phyloP scores from a whole-genome alignment of 2,329 filamentous ascomycete species.

The Pseudocercospora macadamiae region DNA sequence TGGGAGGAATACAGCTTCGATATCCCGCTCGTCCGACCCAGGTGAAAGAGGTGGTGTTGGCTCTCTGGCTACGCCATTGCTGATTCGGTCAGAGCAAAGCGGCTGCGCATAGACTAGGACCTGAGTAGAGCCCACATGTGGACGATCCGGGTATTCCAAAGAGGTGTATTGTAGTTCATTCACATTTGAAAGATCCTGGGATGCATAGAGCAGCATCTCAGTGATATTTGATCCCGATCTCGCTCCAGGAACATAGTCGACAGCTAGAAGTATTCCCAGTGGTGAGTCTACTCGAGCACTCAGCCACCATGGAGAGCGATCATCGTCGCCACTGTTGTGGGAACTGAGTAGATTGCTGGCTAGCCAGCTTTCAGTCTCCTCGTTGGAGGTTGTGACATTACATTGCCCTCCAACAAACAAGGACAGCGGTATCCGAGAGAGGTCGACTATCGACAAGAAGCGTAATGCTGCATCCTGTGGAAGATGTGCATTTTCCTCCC shows the following conservation, averaged over 20 bases:
- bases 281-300: constrained; percentile 24
- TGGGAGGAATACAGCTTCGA: constrained; percentile 32
- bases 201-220: constrained; percentile 52
- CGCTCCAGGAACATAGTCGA: constrained; percentile 1
- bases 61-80: constrained; percentile 14
- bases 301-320: constrained; percentile 25
- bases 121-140: not conserved
- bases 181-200: constrained; percentile 33
- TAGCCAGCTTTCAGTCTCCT: constrained; percentile 28
- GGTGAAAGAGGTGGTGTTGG: constrained; percentile 35
- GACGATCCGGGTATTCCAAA: too few species aligned
- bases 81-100: constrained; percentile 47
- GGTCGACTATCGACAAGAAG: constrained; percentile 27
- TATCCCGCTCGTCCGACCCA: constrained; percentile 3
- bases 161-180: not conserved
- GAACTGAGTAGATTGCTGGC: constrained; percentile 20
- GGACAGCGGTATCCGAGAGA: constrained; percentile 23
- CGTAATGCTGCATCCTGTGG: constrained; percentile 15
- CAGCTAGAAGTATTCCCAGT: constrained; percentile 23
- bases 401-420: constrained; percentile 15
- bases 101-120: constrained; percentile 45
- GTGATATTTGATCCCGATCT: constrained; percentile 35
- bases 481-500: too few species aligned
- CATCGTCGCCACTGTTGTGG: constrained; percentile 2
- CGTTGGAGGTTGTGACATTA: constrained; percentile 10